Evolutionary conservation across 768 basidiomycete species (phyloP).

Genomic region (Auricularia heimuer): DNA sequence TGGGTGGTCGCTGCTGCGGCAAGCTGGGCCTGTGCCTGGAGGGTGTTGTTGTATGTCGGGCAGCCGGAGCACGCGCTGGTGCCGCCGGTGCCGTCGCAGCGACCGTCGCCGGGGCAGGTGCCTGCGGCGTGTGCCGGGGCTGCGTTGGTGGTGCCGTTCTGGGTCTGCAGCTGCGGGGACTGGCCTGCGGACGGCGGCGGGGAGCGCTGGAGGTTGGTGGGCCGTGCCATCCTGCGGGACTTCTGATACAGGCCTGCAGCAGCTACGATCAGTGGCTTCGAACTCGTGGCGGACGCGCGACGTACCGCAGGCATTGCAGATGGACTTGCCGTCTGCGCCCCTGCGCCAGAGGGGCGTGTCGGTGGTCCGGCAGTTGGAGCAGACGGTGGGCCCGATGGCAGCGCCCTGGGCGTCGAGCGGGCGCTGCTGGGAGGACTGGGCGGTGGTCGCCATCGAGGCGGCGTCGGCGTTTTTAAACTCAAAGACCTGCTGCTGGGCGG

Average conservation of each 20-base stretch:
- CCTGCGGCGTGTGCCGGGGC: slow-evolving; percentile 26
- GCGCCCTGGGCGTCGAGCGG: not conserved
- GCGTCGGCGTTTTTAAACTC: slow-evolving; percentile 2
- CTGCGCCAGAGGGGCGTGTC: slow-evolving; percentile 80
- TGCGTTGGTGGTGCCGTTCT: slow-evolving; percentile 8
- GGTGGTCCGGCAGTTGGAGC: slow-evolving; percentile 44
- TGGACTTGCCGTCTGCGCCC: slow-evolving; percentile 68
- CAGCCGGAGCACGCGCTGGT: slow-evolving; percentile 89
- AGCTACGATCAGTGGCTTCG: slow-evolving; percentile 4
- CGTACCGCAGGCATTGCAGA: slow-evolving; percentile 90
- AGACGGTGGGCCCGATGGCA: slow-evolving; percentile 5
- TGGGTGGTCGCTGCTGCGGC: slow-evolving; percentile 15
- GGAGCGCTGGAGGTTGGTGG: slow-evolving; percentile 37
- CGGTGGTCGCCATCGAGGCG: not conserved
- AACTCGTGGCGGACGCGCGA: slow-evolving; percentile 12
- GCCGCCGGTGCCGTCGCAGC: slow-evolving; percentile 96
- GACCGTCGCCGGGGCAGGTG: slow-evolving; percentile 97
- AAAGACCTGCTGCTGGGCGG: not conserved
- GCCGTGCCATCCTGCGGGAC: slow-evolving; percentile 67
- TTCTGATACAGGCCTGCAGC: slow-evolving; percentile 74
- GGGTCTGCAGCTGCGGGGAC: slow-evolving; percentile 19
- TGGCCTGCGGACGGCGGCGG: slow-evolving; percentile 13
- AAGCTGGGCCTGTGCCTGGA: slow-evolving; percentile 33
- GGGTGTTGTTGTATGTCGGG: slow-evolving; percentile 89
- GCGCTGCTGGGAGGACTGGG: not conserved